A percentile compares a stretch with the other conserved stretches of the same genome.
phyloP scores from a whole-genome alignment of 2,329 filamentous ascomycete genomes.

The Aureobasidium mangrovei region DNA sequence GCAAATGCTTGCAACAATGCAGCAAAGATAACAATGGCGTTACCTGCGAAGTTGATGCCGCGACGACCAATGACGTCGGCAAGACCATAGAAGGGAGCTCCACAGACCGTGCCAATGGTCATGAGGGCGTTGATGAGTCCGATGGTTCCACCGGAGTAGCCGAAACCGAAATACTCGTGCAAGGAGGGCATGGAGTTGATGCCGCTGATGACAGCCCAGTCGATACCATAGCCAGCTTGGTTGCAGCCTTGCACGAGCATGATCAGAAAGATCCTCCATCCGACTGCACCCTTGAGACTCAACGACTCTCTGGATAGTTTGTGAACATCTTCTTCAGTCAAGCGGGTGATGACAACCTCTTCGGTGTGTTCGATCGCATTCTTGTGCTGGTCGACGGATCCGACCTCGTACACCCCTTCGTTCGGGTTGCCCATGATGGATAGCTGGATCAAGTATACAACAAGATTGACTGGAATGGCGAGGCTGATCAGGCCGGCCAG shows the following conservation, averaged over 20 bases:
- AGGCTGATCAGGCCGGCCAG: no score
- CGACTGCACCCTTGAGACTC: constrained; percentile 33
- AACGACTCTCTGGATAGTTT: constrained; percentile 35
- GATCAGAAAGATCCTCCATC: constrained; percentile 34
- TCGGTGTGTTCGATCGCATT: constrained; percentile 29
- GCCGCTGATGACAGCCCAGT: constrained; percentile 42
- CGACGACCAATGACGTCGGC: constrained; percentile 46
- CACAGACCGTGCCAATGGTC: constrained; percentile 39
- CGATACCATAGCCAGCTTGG: constrained; percentile 40
- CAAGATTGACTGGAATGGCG: neutral
- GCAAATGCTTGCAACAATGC: constrained; percentile 31
- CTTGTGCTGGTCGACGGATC: constrained; percentile 26
- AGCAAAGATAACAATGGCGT: constrained; percentile 37
- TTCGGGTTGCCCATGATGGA: neutral
- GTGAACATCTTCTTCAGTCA: constrained; percentile 40
- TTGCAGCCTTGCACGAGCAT: constrained; percentile 42
- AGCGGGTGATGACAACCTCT: constrained; percentile 37
- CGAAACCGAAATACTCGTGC: constrained; percentile 39
- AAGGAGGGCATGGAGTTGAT: constrained; percentile 38
- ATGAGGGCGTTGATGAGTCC: constrained; percentile 41
- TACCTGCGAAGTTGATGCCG: constrained; percentile 41
- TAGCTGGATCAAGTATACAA: neutral
- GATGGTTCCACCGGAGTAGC: constrained; percentile 31
- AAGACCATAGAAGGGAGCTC: constrained; percentile 42
- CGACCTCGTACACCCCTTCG: constrained; percentile 19